A percentile compares a stretch with the other conserved stretches of the same genome.
phyloP scores from a whole-genome alignment of 2,329 filamentous ascomycete species.

The Pleoardoris graminearum region DNA sequence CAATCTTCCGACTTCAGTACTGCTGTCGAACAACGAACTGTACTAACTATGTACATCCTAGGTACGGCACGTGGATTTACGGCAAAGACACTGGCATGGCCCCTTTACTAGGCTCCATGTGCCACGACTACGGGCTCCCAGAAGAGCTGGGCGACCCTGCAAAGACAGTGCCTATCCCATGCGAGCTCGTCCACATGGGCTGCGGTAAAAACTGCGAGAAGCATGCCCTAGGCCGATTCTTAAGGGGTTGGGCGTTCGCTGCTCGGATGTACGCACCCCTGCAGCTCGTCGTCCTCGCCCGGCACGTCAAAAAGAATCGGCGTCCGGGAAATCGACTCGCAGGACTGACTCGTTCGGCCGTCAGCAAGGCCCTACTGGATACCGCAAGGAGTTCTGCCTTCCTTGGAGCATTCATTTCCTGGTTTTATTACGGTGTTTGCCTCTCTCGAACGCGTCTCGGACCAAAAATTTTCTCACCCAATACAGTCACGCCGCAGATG shows the following conservation, averaged over 20 bases:
- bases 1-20: background rate
- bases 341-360: slow-evolving; percentile 29
- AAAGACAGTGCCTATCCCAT: slow-evolving; percentile 72
- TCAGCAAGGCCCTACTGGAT: slow-evolving; percentile 59
- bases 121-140: slow-evolving; percentile 70
- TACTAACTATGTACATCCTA: background rate
- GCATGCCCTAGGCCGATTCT: slow-evolving; percentile 71
- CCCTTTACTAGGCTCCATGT: slow-evolving; percentile 70
- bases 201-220: slow-evolving; percentile 72
- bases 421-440: slow-evolving; percentile 87
- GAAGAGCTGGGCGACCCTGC: slow-evolving; percentile 73
- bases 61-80: slow-evolving; percentile 66
- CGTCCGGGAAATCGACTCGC: slow-evolving; percentile 23
- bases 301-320: slow-evolving; percentile 12
- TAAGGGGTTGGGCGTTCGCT: slow-evolving; percentile 71
- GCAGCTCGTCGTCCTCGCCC: slow-evolving; percentile 54
- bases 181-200: slow-evolving; percentile 83
- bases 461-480: slow-evolving; percentile 65
- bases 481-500: slow-evolving; percentile 57
- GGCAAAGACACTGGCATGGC: slow-evolving; percentile 73
- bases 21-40: background rate
- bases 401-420: slow-evolving; percentile 72
- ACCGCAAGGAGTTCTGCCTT: slow-evolving; percentile 75
- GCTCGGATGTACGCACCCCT: slow-evolving; percentile 77
- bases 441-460: slow-evolving; percentile 74